Percentiles rank a stretch among this genome's conserved stretches.
These are phyloP conservation scores for Cyclostephanos invisitatus DNA, from an alignment of 108 stramenopile species.

Conservation along the genomic window DNA sequence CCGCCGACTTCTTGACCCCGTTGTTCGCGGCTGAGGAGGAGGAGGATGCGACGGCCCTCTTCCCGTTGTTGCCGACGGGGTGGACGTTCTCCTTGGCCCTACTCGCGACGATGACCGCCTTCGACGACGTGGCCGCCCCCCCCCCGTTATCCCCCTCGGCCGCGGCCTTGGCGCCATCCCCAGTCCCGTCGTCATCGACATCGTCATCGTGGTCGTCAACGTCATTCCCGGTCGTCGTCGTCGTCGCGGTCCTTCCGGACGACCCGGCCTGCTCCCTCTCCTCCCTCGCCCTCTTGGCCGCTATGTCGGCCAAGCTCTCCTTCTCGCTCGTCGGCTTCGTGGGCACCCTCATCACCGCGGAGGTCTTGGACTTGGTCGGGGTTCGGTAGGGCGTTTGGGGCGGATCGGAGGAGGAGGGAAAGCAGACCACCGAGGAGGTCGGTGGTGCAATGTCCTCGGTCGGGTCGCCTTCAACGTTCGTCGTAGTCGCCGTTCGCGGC, in stretches of 20 bases:
- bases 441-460: too few species aligned
- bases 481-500: background rate
- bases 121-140: background rate
- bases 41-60: background rate
- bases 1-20: background rate
- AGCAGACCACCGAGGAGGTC: too few species aligned
- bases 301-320: conserved; percentile 30
- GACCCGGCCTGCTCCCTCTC: conserved; percentile 4
- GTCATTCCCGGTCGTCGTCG: background rate
- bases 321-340: conserved; percentile 34
- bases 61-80: conserved; percentile 4
- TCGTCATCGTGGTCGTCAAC: background rate
- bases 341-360: conserved; percentile 21
- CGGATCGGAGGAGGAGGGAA: background rate
- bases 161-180: background rate
- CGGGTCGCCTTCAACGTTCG: too few species aligned
- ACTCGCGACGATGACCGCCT: background rate
- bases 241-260: background rate
- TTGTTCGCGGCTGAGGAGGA: background rate
- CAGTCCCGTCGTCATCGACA: background rate
- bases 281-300: conserved; percentile 20
- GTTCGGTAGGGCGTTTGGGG: background rate
- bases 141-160: background rate
- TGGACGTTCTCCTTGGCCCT: conserved; percentile 29
- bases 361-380: conserved; percentile 10